Conservation (phyloP, 2,329 filamentous ascomycete genomes). For the Coniella lustricola region DNA sequence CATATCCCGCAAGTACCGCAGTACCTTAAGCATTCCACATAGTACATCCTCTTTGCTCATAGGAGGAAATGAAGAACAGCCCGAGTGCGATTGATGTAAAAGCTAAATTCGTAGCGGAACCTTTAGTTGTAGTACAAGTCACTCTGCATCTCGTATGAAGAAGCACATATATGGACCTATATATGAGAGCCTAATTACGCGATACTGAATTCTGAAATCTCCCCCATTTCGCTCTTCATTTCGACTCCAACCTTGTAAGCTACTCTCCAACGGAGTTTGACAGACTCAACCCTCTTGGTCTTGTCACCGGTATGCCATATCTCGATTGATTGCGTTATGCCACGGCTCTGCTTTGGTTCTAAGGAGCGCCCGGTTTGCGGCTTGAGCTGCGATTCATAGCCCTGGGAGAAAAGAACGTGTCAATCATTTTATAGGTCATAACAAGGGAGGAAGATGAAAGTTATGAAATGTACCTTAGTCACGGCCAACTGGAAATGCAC, state of each 20-base stretch:
- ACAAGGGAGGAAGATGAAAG: neutral
- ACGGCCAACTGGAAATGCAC: constrained; percentile 90
- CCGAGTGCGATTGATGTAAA: no score
- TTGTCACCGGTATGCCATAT: constrained; percentile 66
- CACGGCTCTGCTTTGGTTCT: constrained; percentile 61
- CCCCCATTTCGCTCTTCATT: constrained; percentile 71
- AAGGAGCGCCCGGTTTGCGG: constrained; percentile 79
- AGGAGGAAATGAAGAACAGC: no score
- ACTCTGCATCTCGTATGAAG: no score
- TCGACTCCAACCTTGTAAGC: constrained; percentile 66
- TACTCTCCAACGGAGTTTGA: constrained; percentile 86
- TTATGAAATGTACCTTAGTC: constrained; percentile 61
- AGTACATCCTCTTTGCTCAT: no score
- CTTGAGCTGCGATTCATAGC: constrained; percentile 71
- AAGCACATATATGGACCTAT: neutral
- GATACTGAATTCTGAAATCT: constrained; percentile 72
- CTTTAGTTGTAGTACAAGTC: no score
- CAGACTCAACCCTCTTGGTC: constrained; percentile 61
- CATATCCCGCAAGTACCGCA: no score
- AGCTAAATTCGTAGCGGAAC: no score
- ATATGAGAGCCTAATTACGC: constrained; percentile 34
- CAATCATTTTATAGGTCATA: neutral
- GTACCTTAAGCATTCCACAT: no score
- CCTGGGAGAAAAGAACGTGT: constrained; percentile 41
- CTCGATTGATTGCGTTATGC: constrained; percentile 75